Percentiles rank a stretch among this genome's conserved stretches.
Evolutionary conservation across 768 basidiomycete species (phyloP).

Genomic region (Tephrocybe sp.): DNA sequence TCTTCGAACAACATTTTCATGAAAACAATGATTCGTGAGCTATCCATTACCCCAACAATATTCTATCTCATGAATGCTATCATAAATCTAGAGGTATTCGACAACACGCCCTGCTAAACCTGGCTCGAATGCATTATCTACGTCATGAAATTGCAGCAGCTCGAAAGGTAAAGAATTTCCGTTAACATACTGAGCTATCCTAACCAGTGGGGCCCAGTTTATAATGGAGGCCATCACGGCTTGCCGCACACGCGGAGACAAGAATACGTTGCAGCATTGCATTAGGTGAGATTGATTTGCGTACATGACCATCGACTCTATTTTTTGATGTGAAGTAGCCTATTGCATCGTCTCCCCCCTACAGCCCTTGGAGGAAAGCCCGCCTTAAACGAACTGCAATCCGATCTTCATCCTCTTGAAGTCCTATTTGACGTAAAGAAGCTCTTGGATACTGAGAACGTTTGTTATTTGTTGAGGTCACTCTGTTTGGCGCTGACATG

Average conservation of each 20-base stretch:
- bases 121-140: constrained; percentile 76
- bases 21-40: constrained; percentile 78
- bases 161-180: constrained; percentile 46
- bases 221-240: constrained; percentile 75
- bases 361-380: constrained; percentile 43
- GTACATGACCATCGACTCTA: not conserved
- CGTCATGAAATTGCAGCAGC: constrained; percentile 67
- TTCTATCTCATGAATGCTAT: not conserved
- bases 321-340: constrained; percentile 34
- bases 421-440: constrained; percentile 76
- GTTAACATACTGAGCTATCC: not conserved
- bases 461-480: constrained; percentile 25
- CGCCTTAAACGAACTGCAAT: constrained; percentile 68
- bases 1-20: constrained; percentile 86
- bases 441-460: constrained; percentile 64
- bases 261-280: constrained; percentile 72
- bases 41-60: not conserved
- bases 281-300: constrained; percentile 49
- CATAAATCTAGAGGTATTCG: constrained; percentile 57
- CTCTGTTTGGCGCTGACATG: not conserved
- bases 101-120: constrained; percentile 75
- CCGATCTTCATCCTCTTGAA: constrained; percentile 73
- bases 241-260: constrained; percentile 72
- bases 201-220: constrained; percentile 38
- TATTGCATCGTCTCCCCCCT: constrained; percentile 69